Conservation (phyloP, 1,284 basidiomycete genomes). For the Puccinia hordei region DNA sequence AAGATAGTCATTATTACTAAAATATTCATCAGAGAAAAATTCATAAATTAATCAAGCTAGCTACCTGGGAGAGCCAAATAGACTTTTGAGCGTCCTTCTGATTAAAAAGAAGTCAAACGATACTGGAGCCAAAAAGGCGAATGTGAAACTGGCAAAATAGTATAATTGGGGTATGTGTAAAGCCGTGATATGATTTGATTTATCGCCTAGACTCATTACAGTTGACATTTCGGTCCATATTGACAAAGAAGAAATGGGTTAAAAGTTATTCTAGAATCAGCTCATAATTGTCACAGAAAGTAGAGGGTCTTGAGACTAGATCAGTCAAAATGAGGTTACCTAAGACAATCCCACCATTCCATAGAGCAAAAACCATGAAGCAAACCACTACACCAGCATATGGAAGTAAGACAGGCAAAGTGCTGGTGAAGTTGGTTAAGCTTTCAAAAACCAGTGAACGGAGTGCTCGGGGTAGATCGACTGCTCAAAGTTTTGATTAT, state of each 20-base stretch:
- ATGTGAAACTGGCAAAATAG: conserved; percentile 79
- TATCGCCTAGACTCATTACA: conserved; percentile 71
- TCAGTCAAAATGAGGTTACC: conserved; percentile 63
- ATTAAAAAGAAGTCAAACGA: conserved; percentile 65
- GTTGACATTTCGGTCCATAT: background rate
- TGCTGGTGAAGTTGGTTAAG: conserved; percentile 8
- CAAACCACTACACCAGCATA: conserved; percentile 59
- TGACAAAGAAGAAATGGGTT: background rate
- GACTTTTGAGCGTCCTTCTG: conserved; percentile 64
- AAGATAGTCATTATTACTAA: conserved; percentile 43
- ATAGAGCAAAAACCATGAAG: conserved; percentile 73
- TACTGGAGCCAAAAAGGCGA: conserved; percentile 74
- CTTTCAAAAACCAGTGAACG: conserved; percentile 20
- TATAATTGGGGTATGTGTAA: conserved; percentile 82
- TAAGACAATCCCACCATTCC: conserved; percentile 90
- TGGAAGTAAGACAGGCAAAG: conserved; percentile 63
- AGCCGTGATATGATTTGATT: conserved; percentile 79
- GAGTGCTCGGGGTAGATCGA: conserved; percentile 40
- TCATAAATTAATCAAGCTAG: conserved; percentile 51
- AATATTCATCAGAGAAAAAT: background rate
- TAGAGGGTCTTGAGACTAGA: background rate
- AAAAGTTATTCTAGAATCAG: conserved; percentile 5
- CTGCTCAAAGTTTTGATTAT: conserved; percentile 5
- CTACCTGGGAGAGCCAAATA: conserved; percentile 71
- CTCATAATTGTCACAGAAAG: background rate